Evolutionary conservation across 352 stramenopile genomes (phyloP).

Genomic region (Phytophthora pseudosyringae): DNA sequence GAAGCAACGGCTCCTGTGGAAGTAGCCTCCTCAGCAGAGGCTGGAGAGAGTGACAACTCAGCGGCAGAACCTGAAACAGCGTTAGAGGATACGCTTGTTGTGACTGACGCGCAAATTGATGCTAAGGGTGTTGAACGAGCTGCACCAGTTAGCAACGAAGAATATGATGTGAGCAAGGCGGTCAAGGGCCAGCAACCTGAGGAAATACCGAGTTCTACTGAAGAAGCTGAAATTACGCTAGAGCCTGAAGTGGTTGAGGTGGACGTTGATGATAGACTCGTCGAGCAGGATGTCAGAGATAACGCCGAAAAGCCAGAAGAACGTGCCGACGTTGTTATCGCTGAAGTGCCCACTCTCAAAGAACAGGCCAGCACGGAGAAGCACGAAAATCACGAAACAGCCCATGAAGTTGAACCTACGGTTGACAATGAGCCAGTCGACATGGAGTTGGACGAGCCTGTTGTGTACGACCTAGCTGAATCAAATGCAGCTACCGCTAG

Average conservation of each 20-base stretch:
- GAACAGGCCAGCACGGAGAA: conserved; percentile 1
- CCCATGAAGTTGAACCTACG: not conserved
- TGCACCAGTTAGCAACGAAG: not conserved
- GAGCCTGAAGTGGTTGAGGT: not conserved
- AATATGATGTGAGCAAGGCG: not conserved
- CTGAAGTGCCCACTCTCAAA: not conserved
- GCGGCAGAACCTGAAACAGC: conserved; percentile 2
- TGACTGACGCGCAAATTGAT: not conserved
- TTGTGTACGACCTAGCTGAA: not conserved
- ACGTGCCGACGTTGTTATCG: not conserved
- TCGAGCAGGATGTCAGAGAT: not conserved
- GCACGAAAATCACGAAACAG: not conserved
- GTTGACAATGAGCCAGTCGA: not conserved
- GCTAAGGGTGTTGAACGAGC: not conserved
- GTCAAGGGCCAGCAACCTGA: not conserved
- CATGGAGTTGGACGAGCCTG: not conserved
- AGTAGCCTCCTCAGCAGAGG: not conserved
- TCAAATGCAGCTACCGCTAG: not conserved
- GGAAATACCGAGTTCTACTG: not conserved
- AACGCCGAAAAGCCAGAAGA: not conserved
- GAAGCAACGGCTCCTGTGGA: conserved; percentile 3
- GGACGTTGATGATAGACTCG: not conserved
- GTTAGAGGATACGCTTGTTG: conserved; percentile 4
- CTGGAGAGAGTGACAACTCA: not conserved
- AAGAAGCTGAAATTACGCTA: not conserved